A percentile compares a stretch with the other conserved stretches of the same genome.
Evolutionary conservation across 192 early-diverging fungal species (phyloP).

Genomic region (Backusella tuberculispora): DNA sequence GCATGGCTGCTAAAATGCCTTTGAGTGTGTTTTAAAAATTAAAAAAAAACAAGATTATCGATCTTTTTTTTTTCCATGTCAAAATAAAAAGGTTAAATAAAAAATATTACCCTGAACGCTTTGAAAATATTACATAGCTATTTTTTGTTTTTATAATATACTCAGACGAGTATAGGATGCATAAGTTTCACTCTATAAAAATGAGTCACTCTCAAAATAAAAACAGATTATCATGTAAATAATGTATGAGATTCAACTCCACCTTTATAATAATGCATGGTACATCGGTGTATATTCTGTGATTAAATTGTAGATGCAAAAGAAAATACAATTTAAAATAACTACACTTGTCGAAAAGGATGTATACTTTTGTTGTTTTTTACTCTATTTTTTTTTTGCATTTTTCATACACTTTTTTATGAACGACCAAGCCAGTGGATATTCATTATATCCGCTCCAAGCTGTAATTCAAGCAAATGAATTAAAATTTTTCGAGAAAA

Average conservation of each 20-base stretch:
- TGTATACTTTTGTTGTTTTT: too few relatives aligned
- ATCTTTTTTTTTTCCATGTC: background rate
- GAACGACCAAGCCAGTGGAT: background rate
- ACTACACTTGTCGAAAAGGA: too few relatives aligned
- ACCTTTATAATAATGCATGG: too few relatives aligned
- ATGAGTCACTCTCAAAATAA: too few relatives aligned
- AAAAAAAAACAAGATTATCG: background rate
- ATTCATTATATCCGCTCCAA: background rate
- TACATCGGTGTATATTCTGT: too few relatives aligned
- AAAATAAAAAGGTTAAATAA: background rate
- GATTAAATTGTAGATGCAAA: too few relatives aligned
- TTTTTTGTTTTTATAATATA: background rate
- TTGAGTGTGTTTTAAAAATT: too few relatives aligned
- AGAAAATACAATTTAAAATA: too few relatives aligned
- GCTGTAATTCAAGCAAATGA: background rate
- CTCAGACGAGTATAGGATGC: too few relatives aligned
- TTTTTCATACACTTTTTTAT: background rate
- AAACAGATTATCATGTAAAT: too few relatives aligned
- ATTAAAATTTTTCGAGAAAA: background rate
- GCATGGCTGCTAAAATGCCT: background rate
- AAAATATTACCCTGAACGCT: background rate
- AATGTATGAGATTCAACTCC: too few relatives aligned
- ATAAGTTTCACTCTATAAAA: too few relatives aligned
- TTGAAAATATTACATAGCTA: background rate
- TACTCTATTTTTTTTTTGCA: background rate